phyloP scores from a whole-genome alignment of 1,284 basidiomycete genomes.

The Cerioporus squamosus region DNA sequence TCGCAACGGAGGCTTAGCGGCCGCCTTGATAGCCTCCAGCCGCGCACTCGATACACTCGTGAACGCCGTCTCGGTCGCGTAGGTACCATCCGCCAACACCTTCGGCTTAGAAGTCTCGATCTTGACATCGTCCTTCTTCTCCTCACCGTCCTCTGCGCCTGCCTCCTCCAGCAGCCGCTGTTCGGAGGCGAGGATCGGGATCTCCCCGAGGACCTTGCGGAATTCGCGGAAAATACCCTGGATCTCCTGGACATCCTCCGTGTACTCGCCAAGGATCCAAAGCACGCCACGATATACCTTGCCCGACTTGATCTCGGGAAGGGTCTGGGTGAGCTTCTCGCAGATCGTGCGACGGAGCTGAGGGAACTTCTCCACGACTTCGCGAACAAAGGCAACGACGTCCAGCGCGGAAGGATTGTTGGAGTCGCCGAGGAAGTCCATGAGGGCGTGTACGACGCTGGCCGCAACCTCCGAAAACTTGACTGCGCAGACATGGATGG shows the following conservation, averaged over 20 bases:
- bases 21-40: constrained; percentile 83
- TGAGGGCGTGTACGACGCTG: constrained; percentile 94
- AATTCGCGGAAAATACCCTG: constrained; percentile 81
- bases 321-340: constrained; percentile 84
- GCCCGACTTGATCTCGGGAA: constrained; percentile 92
- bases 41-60: constrained; percentile 69
- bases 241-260: constrained; percentile 69
- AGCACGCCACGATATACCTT: constrained; percentile 97
- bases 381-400: constrained; percentile 94
- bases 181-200: constrained; percentile 94
- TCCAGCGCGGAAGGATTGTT: constrained; percentile 96
- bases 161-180: constrained; percentile 83
- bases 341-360: constrained; percentile 85
- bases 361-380: constrained; percentile 99
- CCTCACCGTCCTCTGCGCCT: constrained; percentile 40
- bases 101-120: constrained; percentile 54
- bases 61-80: constrained; percentile 96
- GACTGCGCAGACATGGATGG: constrained; percentile 96
- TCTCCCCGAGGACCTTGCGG: constrained; percentile 90
- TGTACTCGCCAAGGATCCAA: constrained; percentile 99
- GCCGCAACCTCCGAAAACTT: constrained; percentile 98
- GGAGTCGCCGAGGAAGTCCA: constrained; percentile 98
- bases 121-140: constrained; percentile 47
- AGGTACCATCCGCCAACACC: constrained; percentile 96
- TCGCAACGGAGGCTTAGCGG: constrained; percentile 90